Evolutionary conservation across 2,329 filamentous ascomycete genomes (phyloP), one percentile per base, ranked within the genome.

Genomic region (Phialophora verrucosa): DNA sequence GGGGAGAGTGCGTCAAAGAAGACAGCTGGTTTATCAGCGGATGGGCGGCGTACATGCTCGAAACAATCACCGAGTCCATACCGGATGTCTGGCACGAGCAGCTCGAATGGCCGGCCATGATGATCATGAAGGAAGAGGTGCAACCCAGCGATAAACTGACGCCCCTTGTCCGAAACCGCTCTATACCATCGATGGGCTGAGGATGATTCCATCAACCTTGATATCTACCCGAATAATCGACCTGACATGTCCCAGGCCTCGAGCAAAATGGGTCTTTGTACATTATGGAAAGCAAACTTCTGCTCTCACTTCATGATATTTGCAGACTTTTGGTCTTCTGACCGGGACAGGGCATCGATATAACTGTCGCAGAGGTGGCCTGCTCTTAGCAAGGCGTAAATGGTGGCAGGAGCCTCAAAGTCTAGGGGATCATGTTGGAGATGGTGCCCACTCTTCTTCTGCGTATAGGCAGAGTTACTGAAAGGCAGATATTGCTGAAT

Each of bases 1-100:
- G 71, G 72, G 67, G 69, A n/a, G 70, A 72, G 57, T 49, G 20
- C 32, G 68, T 72, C 44, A 14, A 47, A n/a, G 59, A 65, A 11
- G 65, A 70, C 20, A 73, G 73, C 5, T 76, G 74, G 74, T 76
- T 73, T 61, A 70, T 76, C 62, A 65, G 44, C 32, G 74, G 74
- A 27, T 74, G 74, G 73, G 72, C 73, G 38, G 64, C 64, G 35
- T 74, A 75, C 49, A 71, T 75, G 62, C 68, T 76, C 17, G 69
- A 72, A 47, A 72, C 73, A 20, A 72, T 76, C 53, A 69, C 70
- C 55, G 70, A 73, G 47, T 66, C 70, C 14, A 64, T 75, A n/a
- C 70, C 70, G 11, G 71, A 72, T 25, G 56, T 67, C 47, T 76
- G 74, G 74, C 69, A 72, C n/a, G 66, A 69, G 51, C 73, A 73